Conservation (phyloP, 495 filamentous ascomycete species). For the Hyaloscypha hepaticicola region DNA sequence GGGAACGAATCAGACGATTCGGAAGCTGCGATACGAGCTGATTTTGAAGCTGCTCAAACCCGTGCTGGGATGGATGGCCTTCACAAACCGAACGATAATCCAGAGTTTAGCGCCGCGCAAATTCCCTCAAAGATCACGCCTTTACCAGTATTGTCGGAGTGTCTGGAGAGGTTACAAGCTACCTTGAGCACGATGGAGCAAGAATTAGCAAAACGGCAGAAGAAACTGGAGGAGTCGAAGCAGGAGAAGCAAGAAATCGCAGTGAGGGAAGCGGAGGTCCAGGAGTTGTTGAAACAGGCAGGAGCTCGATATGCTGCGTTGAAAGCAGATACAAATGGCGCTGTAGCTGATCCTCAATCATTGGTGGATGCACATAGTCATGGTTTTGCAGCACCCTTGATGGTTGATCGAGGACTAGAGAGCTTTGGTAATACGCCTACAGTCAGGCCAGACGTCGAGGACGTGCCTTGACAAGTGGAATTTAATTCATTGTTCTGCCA, state of each 20-base stretch:
- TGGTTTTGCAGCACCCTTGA: constrained; percentile 33
- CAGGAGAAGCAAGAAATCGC: constrained; percentile 68
- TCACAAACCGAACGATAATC: constrained; percentile 34
- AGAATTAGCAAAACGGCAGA: constrained; percentile 50
- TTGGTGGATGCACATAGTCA: constrained; percentile 34
- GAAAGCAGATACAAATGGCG: constrained; percentile 27
- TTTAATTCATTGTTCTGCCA: not conserved
- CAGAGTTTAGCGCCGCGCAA: constrained; percentile 16
- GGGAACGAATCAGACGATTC: constrained; percentile 69
- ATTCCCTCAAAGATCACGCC: constrained; percentile 57
- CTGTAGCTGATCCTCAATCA: constrained; percentile 24
- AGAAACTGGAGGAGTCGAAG: constrained; percentile 59
- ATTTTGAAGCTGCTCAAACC: constrained; percentile 88
- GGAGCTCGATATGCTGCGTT: constrained; percentile 67
- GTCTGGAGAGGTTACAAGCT: constrained; percentile 49
- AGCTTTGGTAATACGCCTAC: constrained; percentile 63
- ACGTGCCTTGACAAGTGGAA: constrained; percentile 24
- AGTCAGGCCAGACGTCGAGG: constrained; percentile 33
- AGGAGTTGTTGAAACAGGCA: constrained; percentile 76
- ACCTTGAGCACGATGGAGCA: constrained; percentile 57
- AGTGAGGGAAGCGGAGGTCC: constrained; percentile 76
- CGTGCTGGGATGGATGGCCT: constrained; percentile 75
- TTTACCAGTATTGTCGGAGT: constrained; percentile 51
- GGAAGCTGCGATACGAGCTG: constrained; percentile 74
- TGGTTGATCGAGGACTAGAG: constrained; percentile 54